Base-by-base conservation (phyloP, 805 yeast genomes). In the Wickerhamiella nectarea region DNA sequence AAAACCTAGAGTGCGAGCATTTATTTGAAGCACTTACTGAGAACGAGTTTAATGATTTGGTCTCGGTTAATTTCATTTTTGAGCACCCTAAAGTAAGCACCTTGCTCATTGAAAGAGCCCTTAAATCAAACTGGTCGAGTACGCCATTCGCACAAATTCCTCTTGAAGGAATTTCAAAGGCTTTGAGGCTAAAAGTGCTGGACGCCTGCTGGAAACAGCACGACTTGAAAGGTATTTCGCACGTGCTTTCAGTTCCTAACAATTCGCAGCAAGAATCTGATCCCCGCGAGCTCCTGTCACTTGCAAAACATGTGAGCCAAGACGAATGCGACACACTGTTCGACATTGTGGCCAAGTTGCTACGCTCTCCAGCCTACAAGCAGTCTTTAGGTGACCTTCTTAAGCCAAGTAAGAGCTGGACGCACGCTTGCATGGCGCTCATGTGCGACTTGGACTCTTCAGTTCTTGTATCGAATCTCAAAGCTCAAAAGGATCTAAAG, bases 71-170 rank as follows among this genome's bases (percentile, higher is more conserved):
- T 8, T 25, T 35, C 9, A 6, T 44, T 20, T 44, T 18, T 17
- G 46, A 44, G 34, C 29, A 38, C 17, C 28, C 38, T 3, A 20
- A 24, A 2, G 35, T 45, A 3, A 21, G 31, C 12, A n/a, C 10
- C 6, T 14, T 31, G 9, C 31, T 40, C 10, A 20, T 45, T 4
- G 18, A 18, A 5, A 24, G 22, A 3, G 38, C 36, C 14, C 19
- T 40, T 2, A n/a, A 22, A 2, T 9, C 19, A 2, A 19, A 24
- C 11, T 15, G 31, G 10, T 19, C 36, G 3, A 10, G 15, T 5
- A 6, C 7, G 6, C 10, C 26, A 3, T 20, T 36, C 5, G 4
- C 9, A 2, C 3, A 1, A 6, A 37, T 36, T 11, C 47, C 44
- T 2, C 21, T 31, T 3, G 26, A 37, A 8, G 29, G 24, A 2